Percentiles rank a stretch among this genome's conserved stretches.
phyloP scores from a whole-genome alignment of 192 early-diverging fungal species.

The Podila epicladia region DNA sequence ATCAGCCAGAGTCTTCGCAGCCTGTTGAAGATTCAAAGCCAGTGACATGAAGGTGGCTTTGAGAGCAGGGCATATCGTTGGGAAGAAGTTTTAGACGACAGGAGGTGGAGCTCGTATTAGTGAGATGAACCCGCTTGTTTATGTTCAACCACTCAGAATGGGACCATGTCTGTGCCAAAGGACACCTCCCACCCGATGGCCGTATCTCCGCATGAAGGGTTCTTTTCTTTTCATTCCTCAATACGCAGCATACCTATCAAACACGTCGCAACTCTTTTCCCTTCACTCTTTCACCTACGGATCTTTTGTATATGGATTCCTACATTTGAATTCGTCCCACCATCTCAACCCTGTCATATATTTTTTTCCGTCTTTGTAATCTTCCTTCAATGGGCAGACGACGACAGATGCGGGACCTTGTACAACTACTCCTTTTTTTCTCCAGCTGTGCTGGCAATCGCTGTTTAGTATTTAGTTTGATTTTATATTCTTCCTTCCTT shows the following conservation, averaged over 20 bases:
- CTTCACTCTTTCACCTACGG: neutral
- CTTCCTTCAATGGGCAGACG: neutral
- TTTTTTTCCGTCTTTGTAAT: neutral
- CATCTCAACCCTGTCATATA: neutral
- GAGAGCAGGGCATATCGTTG: neutral
- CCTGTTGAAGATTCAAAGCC: conserved; percentile 58
- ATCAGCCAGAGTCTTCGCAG: conserved; percentile 56
- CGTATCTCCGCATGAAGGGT: neutral
- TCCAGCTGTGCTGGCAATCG: neutral
- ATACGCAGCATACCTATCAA: too few relatives aligned
- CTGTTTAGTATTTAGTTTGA: conserved; percentile 1
- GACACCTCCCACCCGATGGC: too few relatives aligned
- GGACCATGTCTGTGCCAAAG: too few relatives aligned
- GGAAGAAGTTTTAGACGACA: neutral
- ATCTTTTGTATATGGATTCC: neutral
- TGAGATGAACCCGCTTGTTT: too few relatives aligned
- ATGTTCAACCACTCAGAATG: too few relatives aligned
- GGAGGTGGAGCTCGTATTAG: too few relatives aligned
- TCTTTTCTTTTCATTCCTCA: neutral
- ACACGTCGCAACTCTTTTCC: neutral
- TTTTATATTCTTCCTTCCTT: neutral
- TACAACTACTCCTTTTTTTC: neutral
- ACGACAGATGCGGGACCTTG: neutral
- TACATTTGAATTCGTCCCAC: too few relatives aligned
- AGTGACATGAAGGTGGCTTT: conserved; percentile 6